Evolutionary conservation across 2,329 filamentous ascomycete species (phyloP), one percentile per base, ranked within the genome.

Genomic region (Rutstroemia sp.): DNA sequence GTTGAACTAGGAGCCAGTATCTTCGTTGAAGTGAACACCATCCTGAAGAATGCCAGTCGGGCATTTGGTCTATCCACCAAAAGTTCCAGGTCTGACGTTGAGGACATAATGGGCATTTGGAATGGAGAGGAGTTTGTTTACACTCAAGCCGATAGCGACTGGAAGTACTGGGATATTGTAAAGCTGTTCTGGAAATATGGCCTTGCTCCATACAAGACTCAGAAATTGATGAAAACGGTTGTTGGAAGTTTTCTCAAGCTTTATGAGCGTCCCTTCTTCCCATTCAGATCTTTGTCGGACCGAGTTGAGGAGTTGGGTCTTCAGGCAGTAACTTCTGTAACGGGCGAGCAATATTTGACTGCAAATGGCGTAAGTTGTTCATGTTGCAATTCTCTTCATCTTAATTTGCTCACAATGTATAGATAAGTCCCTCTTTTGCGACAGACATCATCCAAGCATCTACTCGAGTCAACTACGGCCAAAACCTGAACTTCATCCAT

Each of bases 381-480:
- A 12, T 6, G 5, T n/a, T 39, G 16, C 25, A 5, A 6, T 34
- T 27, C 16, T 1, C 40, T n/a, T 21, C 21, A 1, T 49, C n/a
- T 25, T 9, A 23, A n/a, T 10, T 46, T 54, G 17, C 59, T 65
- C 39, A 66, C n/a, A 44, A 5, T 17, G 6, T 36, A 16, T 39
- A 83, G 66, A 83, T 96, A 56, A 76, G 80, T 23, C 73, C 77
- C 0, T 69, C 75, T 0, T 97, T 95, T 68, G 77, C 85, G 0
- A 81, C 82, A 14, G 89, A 99, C 51, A 82, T 99, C 48, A 83
- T 97, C 25, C 92, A 97, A 72, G 89, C 92, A 1, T 88, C 85
- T 57, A 96, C 94, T 0, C 81, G 94, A 19, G 92, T 96, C 61
- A 97, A 97, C 71, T 99, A 96, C 72, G 94, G 88, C 0, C 89